These are phyloP conservation scores for Podospora pseudocomata DNA, from an alignment of 495 filamentous ascomycete species.

Conservation along the genomic window DNA sequence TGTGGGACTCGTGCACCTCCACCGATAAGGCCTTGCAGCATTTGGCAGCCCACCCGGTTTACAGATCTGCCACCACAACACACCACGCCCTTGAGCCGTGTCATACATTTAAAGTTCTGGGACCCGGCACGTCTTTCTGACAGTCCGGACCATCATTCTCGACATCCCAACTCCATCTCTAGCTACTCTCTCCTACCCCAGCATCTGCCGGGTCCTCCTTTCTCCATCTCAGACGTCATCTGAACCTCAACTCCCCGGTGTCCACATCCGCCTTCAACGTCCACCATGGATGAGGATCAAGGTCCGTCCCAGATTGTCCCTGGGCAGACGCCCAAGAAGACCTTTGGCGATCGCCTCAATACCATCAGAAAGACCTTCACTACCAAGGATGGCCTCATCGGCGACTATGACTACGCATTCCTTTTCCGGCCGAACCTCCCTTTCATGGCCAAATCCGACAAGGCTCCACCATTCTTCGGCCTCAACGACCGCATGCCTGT, in stretches of 20 bases:
- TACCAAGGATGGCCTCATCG: conserved; percentile 69
- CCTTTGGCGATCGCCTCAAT: conserved; percentile 30
- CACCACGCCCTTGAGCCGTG: neutral
- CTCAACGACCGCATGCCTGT: conserved; percentile 81
- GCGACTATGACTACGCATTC: conserved; percentile 76
- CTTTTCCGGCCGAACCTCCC: conserved; percentile 75
- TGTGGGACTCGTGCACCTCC: neutral
- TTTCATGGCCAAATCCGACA: conserved; percentile 65
- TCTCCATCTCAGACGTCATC: neutral
- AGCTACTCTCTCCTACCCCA: neutral
- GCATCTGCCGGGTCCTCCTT: neutral
- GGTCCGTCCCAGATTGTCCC: conserved; percentile 45
- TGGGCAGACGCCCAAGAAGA: conserved; percentile 29
- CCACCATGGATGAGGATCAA: conserved; percentile 38
- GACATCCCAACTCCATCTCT: neutral
- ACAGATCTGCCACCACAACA: neutral
- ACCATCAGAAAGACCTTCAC: conserved; percentile 38
- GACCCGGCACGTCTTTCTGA: neutral
- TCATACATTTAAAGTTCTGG: conserved; percentile 6
- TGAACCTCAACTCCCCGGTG: neutral
- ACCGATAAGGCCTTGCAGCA: conserved; percentile 6
- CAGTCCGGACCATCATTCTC: neutral
- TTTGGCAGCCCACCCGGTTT: neutral
- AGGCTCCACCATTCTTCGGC: conserved; percentile 78
- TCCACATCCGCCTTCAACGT: conserved; percentile 27